Evolutionary conservation across 768 basidiomycete species (phyloP), one percentile per base, ranked within the genome.

Genomic region (Lactarius trivialis): DNA sequence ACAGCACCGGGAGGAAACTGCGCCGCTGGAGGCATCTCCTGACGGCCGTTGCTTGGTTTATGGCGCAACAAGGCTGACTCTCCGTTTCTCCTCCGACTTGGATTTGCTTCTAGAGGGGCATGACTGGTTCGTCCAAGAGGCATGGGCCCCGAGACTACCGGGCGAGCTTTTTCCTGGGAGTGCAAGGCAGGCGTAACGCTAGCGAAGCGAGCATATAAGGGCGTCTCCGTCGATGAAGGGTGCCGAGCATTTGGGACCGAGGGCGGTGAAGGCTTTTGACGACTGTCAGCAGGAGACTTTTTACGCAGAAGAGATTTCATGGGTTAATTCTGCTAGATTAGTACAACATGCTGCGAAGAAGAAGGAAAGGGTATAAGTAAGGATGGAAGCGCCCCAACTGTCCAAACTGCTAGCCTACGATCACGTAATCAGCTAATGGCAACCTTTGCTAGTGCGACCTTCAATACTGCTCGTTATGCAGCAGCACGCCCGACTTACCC

Each of bases 401-500:
- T 26, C 12, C 11, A 24, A 24, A 48, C 45, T 45, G 21, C 9
- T 4, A 21, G 53, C 28, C 48, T 36, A 3, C 14, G 15, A 30
- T 37, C 34, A 56, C 55, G 34, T 56, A 37, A 37, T 19, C 51
- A 41, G 26, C 33, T n/a, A 6, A 91, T 93, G 91, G 78, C 90
- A 11, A 88, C 88, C 0, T 94, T 91, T 68, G 82, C 85, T 14
- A 88, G 86, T 65, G 71, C 78, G 0, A 79, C 83, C 0, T 93
- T 91, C 75, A 83, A 90, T 70, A 81, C 87, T 0, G 73, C 81
- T 7, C 71, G 76, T 5, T 93, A 93, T 68, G 84, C 89, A 1
- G 76, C 84, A 3, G 82, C 80, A 48, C 77, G 92, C 11, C 92
- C 89, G 32, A 86, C 84, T 0, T 92, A 92, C 69, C 89, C 91